A percentile compares a stretch with the other conserved stretches of the same genome.
Evolutionary conservation across 495 filamentous ascomycete genomes (phyloP).

Genomic region (Lasiosphaeria miniovina): DNA sequence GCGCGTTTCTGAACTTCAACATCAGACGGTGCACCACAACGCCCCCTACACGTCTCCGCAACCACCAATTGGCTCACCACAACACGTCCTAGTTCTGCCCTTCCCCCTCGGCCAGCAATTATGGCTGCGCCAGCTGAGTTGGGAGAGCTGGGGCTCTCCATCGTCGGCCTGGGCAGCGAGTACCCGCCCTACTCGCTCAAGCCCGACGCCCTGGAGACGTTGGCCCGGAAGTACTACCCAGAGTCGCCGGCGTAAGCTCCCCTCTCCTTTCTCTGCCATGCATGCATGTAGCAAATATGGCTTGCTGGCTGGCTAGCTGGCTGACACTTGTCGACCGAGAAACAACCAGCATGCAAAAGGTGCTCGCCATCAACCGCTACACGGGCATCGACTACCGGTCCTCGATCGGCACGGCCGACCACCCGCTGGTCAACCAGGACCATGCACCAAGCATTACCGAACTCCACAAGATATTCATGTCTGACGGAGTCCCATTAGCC

Average conservation of each 20-base stretch:
- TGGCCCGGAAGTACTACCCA: slow-evolving; percentile 48
- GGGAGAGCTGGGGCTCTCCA: slow-evolving; percentile 47
- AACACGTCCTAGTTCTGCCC: not conserved
- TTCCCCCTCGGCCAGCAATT: not conserved
- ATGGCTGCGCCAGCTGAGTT: slow-evolving; percentile 24
- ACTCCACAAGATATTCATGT: slow-evolving; percentile 52
- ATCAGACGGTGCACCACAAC: not conserved
- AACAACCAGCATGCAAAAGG: slow-evolving; percentile 48
- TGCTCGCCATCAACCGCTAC: slow-evolving; percentile 59
- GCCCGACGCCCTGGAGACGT: slow-evolving; percentile 36
- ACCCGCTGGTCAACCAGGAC: slow-evolving; percentile 53
- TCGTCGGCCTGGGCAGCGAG: slow-evolving; percentile 47
- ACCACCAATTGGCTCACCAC: slow-evolving; percentile 17
- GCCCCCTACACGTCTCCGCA: not conserved
- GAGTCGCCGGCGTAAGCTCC: slow-evolving; percentile 47
- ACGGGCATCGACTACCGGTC: slow-evolving; percentile 63
- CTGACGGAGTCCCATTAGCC: slow-evolving; percentile 57
- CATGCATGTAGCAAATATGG: too few species aligned
- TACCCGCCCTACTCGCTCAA: slow-evolving; percentile 49
- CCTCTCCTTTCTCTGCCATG: not conserved
- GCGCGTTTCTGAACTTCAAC: too few species aligned
- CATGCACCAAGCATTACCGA: slow-evolving; percentile 54
- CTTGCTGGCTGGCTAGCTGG: too few species aligned
- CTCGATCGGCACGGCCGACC: slow-evolving; percentile 54
- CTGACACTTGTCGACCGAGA: too few species aligned